phyloP scores from a whole-genome alignment of 179 eudicot species.

The Carnegiea gigantea region DNA sequence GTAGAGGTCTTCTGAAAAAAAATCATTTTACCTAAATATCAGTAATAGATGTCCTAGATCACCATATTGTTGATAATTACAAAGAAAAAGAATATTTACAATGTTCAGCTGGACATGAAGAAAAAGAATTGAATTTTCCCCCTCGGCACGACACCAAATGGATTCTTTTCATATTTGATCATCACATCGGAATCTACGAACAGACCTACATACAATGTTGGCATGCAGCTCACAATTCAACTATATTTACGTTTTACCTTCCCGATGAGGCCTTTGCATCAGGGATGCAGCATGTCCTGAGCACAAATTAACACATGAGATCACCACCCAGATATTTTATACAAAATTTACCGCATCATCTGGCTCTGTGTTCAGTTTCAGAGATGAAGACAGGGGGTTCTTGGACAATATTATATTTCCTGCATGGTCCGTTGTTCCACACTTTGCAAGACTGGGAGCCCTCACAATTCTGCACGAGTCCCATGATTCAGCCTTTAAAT shows the following conservation, averaged over 20 bases:
- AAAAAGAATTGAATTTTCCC: background rate
- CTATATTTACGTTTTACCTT: background rate
- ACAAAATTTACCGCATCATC: slow-evolving; percentile 7
- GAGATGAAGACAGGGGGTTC: slow-evolving; percentile 27
- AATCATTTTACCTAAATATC: too few species aligned
- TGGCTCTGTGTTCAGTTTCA: slow-evolving; percentile 26
- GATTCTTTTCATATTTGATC: background rate
- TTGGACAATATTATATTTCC: slow-evolving; percentile 58
- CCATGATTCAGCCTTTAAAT: slow-evolving; percentile 56
- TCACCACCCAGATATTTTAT: background rate
- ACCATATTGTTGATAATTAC: too few species aligned
- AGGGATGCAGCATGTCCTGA: background rate
- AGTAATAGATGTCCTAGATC: too few species aligned
- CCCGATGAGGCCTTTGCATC: background rate
- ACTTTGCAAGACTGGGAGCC: slow-evolving; percentile 43
- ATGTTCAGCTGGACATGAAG: background rate
- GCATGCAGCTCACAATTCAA: background rate
- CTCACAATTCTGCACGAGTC: slow-evolving; percentile 56
- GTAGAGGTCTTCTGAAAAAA: too few species aligned
- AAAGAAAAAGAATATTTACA: background rate
- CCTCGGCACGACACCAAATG: background rate
- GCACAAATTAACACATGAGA: background rate
- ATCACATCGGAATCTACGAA: background rate
- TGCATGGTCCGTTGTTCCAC: slow-evolving; percentile 36
- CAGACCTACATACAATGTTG: background rate